Conservation (phyloP, 225 moss, liverwort and hornwort species). For the Marchantia paleacea region DNA sequence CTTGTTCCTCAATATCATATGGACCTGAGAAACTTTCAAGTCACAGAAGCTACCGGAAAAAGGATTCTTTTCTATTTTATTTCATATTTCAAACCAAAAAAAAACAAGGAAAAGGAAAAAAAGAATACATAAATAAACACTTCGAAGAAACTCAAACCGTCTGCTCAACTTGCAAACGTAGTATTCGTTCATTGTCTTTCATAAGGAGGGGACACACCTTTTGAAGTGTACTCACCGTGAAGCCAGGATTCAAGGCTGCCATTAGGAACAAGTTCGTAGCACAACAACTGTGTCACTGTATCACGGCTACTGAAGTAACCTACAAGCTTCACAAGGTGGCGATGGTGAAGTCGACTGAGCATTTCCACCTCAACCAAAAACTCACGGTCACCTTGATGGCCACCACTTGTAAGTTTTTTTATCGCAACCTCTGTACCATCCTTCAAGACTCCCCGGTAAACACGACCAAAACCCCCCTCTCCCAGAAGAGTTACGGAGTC, state of each 20-base stretch:
- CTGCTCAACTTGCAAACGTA: no score
- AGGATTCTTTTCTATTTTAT: no score
- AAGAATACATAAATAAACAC: no score
- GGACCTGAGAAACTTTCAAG: no score
- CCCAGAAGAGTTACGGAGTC: slow-evolving; percentile 71
- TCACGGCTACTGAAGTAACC: slow-evolving; percentile 83
- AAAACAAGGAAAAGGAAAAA: no score
- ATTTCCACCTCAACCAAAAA: slow-evolving; percentile 99
- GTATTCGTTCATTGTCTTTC: not conserved
- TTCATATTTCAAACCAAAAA: no score
- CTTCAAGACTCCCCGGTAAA: slow-evolving; percentile 77
- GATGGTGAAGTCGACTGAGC: slow-evolving; percentile 91
- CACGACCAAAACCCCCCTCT: slow-evolving; percentile 93
- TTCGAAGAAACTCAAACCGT: no score
- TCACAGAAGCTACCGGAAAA: no score
- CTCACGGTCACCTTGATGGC: slow-evolving; percentile 90
- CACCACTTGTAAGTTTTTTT: slow-evolving; percentile 89
- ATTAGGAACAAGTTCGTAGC: slow-evolving; percentile 94
- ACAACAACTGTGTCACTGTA: slow-evolving; percentile 76
- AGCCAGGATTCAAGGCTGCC: slow-evolving; percentile 95
- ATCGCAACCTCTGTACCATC: slow-evolving; percentile 94
- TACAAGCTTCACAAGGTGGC: slow-evolving; percentile 90
- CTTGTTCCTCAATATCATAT: no score
- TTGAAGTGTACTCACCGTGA: slow-evolving; percentile 55
- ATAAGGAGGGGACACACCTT: not conserved